phyloP scores from a whole-genome alignment of 2,329 filamentous ascomycete species.

The Fusarium sp. region DNA sequence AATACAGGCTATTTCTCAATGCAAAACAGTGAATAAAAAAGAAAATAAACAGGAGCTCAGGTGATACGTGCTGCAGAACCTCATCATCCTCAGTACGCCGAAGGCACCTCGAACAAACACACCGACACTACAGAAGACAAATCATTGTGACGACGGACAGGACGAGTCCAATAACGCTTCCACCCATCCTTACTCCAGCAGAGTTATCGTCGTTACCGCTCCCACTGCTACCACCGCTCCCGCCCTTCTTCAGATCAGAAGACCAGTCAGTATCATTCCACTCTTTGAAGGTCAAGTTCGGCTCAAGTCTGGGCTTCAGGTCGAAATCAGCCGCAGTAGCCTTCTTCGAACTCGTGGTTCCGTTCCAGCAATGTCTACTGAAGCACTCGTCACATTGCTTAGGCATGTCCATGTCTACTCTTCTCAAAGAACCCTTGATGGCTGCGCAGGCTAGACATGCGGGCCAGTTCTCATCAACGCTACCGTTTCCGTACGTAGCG shows the following conservation, averaged over 20 bases:
- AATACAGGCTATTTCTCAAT: background rate
- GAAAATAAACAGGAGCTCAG: background rate
- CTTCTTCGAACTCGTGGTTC: slow-evolving; percentile 13
- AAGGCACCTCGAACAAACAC: background rate
- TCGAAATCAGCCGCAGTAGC: slow-evolving; percentile 35
- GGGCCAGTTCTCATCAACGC: slow-evolving; percentile 75
- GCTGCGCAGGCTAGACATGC: slow-evolving; percentile 85
- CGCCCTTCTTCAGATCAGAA: background rate
- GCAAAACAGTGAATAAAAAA: background rate
- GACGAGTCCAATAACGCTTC: background rate
- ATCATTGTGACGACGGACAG: background rate
- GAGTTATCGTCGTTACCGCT: background rate
- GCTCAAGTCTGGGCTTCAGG: slow-evolving; percentile 33
- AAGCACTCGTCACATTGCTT: slow-evolving; percentile 44
- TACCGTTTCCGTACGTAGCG: slow-evolving; percentile 82
- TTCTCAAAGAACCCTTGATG: slow-evolving; percentile 72
- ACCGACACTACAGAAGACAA: background rate
- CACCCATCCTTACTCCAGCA: background rate
- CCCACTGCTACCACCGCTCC: background rate
- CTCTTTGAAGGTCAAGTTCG: slow-evolving; percentile 34
- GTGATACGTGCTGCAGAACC: background rate
- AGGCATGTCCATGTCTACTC: slow-evolving; percentile 32
- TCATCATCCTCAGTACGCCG: background rate
- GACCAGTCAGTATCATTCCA: slow-evolving; percentile 42
- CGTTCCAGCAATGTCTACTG: slow-evolving; percentile 45